These are phyloP conservation scores for Neonectria ditissima DNA, from an alignment of 2,329 filamentous ascomycete genomes.

Conservation along the genomic window DNA sequence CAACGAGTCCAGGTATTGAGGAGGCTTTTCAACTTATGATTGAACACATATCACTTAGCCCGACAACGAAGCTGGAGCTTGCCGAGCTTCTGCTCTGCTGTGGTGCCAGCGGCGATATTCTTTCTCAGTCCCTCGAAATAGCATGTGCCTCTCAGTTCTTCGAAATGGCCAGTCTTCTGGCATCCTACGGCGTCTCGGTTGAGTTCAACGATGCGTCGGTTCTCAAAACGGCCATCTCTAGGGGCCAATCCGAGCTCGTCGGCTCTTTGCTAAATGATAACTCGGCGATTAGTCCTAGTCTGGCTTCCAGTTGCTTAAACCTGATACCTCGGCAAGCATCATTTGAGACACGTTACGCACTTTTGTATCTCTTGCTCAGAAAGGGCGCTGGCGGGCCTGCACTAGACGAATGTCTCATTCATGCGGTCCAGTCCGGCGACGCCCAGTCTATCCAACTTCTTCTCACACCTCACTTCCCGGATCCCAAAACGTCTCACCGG, in stretches of 20 bases:
- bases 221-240: slow-evolving; percentile 60
- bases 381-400: slow-evolving; percentile 62
- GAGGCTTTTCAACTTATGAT: slow-evolving; percentile 63
- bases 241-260: slow-evolving; percentile 60
- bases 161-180: slow-evolving; percentile 66
- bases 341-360: slow-evolving; percentile 57
- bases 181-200: slow-evolving; percentile 65
- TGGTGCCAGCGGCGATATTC: slow-evolving; percentile 64
- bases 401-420: slow-evolving; percentile 63
- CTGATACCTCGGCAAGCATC: slow-evolving; percentile 61
- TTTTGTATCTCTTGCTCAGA: slow-evolving; percentile 61
- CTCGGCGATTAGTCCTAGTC: slow-evolving; percentile 56
- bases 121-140: slow-evolving; percentile 61
- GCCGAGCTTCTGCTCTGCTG: slow-evolving; percentile 69
- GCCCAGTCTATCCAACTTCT: slow-evolving; percentile 61
- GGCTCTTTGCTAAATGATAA: slow-evolving; percentile 59
- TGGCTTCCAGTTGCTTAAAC: slow-evolving; percentile 64
- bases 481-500: slow-evolving; percentile 36
- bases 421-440: slow-evolving; percentile 62
- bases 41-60: slow-evolving; percentile 58
- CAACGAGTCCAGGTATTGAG: slow-evolving; percentile 60
- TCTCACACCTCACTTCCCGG: slow-evolving; percentile 61
- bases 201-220: slow-evolving; percentile 65
- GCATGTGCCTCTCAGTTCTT: slow-evolving; percentile 63
- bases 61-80: slow-evolving; percentile 63